Evolutionary conservation across 176 grass and related monocot genomes (phyloP).

Genomic region (Raddia guianensis): DNA sequence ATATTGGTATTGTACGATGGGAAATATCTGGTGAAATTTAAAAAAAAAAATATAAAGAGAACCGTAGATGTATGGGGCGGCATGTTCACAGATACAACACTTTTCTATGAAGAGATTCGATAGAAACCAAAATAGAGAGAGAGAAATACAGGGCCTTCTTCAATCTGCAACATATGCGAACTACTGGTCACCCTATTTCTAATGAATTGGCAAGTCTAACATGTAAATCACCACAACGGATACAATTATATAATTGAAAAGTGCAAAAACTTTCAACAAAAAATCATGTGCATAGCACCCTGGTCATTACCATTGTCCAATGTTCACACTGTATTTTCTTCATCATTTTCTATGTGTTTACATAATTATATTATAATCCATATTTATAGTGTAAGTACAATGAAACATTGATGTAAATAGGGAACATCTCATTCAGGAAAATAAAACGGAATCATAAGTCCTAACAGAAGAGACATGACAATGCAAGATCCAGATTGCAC

Average conservation of each 20-base stretch:
- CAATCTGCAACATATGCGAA: background rate
- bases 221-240: slow-evolving; percentile 4
- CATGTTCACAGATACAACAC: background rate
- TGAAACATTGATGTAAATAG: background rate
- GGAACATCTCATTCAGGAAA: background rate
- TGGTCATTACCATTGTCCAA: background rate
- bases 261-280: slow-evolving; percentile 3
- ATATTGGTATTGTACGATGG: slow-evolving; percentile 8
- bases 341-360: background rate
- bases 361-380: background rate
- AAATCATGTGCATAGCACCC: background rate
- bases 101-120: slow-evolving; percentile 23
- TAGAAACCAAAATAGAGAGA: slow-evolving; percentile 4
- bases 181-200: background rate
- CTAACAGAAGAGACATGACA: background rate
- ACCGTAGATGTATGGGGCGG: background rate
- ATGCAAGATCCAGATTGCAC: background rate
- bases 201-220: slow-evolving; percentile 16
- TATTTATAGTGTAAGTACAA: background rate
- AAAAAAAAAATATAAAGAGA: background rate
- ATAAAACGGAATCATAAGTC: background rate
- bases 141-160: slow-evolving; percentile 2
- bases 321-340: slow-evolving; percentile 14
- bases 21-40: background rate
- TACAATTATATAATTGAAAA: background rate